These are phyloP conservation scores for Nitzschia sp. DNA, from an alignment of 108 stramenopile genomes.

Conservation along the genomic window DNA sequence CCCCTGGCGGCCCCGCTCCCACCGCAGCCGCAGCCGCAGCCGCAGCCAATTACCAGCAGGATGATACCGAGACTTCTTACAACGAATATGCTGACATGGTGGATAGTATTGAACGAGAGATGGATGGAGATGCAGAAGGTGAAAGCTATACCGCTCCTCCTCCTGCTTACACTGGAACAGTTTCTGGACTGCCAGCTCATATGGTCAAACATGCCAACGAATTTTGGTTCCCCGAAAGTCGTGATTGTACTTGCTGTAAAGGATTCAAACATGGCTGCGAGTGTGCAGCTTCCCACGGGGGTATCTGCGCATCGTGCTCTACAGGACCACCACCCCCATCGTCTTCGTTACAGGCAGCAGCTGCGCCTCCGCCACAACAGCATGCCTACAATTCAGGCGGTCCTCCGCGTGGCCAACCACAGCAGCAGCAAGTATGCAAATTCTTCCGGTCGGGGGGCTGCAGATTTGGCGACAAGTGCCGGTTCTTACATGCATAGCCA, in stretches of 20 bases:
- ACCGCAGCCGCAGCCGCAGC: not conserved
- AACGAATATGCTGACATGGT: constrained; percentile 17
- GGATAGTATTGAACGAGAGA: constrained; percentile 16
- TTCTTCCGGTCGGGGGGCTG: constrained; percentile 50
- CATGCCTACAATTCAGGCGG: too few species aligned
- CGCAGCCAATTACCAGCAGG: not conserved
- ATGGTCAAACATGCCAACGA: constrained; percentile 37
- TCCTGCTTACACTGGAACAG: not conserved
- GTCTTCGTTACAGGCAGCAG: constrained; percentile 7
- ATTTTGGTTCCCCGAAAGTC: constrained; percentile 59
- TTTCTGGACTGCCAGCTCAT: constrained; percentile 28
- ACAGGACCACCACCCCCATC: not conserved
- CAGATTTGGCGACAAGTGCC: constrained; percentile 44
- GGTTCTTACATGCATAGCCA: constrained; percentile 12
- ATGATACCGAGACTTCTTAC: constrained; percentile 3
- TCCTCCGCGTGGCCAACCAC: not conserved
- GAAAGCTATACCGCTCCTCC: not conserved
- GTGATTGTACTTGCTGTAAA: constrained; percentile 48
- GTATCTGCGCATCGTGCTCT: constrained; percentile 10
- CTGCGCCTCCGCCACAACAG: not conserved
- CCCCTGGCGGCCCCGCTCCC: constrained; percentile 3
- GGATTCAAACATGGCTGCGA: constrained; percentile 54
- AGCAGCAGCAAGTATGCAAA: constrained; percentile 23
- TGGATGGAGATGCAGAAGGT: constrained; percentile 9
- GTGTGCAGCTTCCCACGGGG: constrained; percentile 17